These are phyloP conservation scores for Yamadazyma membranifaciens DNA, from an alignment of 1,139 yeast species.

Conservation along the genomic window DNA sequence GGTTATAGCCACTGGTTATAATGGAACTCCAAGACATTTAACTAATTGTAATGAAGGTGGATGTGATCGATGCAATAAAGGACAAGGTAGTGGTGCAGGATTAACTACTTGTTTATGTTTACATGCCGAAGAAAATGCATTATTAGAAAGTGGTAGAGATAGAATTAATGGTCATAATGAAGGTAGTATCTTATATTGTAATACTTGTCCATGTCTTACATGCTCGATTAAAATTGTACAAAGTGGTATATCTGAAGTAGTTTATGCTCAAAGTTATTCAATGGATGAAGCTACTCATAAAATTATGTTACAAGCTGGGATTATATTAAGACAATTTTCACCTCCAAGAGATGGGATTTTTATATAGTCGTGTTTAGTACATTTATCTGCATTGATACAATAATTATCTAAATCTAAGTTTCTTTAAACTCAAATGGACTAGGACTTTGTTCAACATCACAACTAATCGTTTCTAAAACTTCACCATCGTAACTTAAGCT, in stretches of 20 bases:
- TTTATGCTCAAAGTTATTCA: conserved; percentile 85
- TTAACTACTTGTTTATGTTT: conserved; percentile 85
- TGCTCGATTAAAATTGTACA: conserved; percentile 95
- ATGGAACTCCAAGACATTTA: conserved; percentile 91
- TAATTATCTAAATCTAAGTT: conserved; percentile 24
- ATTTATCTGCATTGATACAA: neutral
- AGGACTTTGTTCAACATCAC: conserved; percentile 62
- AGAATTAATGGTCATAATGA: conserved; percentile 43
- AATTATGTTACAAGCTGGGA: conserved; percentile 74
- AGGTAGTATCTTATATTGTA: conserved; percentile 77
- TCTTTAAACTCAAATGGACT: conserved; percentile 75
- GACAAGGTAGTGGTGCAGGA: conserved; percentile 59
- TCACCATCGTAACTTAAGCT: conserved; percentile 55
- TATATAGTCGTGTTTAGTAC: conserved; percentile 18
- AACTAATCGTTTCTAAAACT: conserved; percentile 50
- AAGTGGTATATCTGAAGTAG: conserved; percentile 88
- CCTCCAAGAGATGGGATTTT: conserved; percentile 55
- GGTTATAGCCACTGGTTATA: conserved; percentile 94
- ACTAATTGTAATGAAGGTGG: conserved; percentile 95
- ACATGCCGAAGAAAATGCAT: conserved; percentile 97
- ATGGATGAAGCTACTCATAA: conserved; percentile 78
- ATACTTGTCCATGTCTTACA: conserved; percentile 96
- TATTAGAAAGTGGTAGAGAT: conserved; percentile 90
- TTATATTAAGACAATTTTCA: conserved; percentile 68
- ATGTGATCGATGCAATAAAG: conserved; percentile 77